Percentiles rank a stretch among this genome's conserved stretches.
Evolutionary conservation across 306 rosid genomes (phyloP).

Genomic region (Fragaria nilgerrensis): DNA sequence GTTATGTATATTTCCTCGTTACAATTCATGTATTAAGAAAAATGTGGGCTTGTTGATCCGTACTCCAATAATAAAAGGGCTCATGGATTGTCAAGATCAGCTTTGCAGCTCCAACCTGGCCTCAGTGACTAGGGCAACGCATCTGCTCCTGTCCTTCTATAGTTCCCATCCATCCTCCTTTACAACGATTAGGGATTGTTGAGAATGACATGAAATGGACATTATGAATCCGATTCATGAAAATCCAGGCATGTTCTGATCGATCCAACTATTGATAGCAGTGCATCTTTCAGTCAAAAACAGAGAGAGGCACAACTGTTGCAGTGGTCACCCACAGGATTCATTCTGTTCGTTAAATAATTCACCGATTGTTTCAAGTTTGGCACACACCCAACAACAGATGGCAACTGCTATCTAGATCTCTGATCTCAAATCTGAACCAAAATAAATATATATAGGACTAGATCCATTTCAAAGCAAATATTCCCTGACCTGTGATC

Average conservation of each 20-base stretch:
- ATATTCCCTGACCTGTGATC: constrained; percentile 14
- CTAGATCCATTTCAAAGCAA: constrained; percentile 17
- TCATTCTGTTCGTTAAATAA: constrained; percentile 28
- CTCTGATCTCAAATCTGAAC: constrained; percentile 9
- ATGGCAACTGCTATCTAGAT: constrained; percentile 23
- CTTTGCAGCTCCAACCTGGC: not conserved
- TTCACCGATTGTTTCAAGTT: constrained; percentile 14
- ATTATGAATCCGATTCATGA: not conserved
- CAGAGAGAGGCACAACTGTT: not conserved
- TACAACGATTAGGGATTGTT: not conserved
- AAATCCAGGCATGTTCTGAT: not conserved
- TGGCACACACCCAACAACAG: not conserved
- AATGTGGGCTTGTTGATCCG: no score
- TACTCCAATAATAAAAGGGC: no score
- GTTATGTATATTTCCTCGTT: no score
- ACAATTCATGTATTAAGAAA: no score
- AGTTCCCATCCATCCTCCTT: not conserved
- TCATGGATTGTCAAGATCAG: no score
- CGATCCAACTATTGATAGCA: not conserved
- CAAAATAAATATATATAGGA: not conserved
- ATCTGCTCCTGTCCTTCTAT: not conserved
- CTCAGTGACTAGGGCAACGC: not conserved
- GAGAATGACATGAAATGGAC: constrained; percentile 7
- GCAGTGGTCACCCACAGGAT: constrained; percentile 21
- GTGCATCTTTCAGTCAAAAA: not conserved